Conservation (phyloP, 2,329 filamentous ascomycete species). For the Claviceps citrina region DNA sequence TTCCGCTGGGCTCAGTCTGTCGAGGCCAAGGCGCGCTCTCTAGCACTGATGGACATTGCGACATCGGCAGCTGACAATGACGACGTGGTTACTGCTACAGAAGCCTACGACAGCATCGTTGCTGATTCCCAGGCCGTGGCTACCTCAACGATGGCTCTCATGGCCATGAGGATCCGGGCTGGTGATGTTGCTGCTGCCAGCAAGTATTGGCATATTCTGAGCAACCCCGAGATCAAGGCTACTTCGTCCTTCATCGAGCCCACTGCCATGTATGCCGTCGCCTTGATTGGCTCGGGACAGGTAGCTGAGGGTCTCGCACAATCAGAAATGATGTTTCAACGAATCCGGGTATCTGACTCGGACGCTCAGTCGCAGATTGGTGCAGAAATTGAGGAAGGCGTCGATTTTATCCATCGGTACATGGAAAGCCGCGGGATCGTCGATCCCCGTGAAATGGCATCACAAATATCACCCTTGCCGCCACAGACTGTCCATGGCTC, state of each 20-base stretch:
- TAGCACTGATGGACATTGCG: conserved; percentile 58
- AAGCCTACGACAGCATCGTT: conserved; percentile 47
- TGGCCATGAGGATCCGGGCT: conserved; percentile 72
- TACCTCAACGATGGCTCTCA: conserved; percentile 58
- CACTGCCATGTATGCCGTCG: conserved; percentile 77
- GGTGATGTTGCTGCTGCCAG: conserved; percentile 65
- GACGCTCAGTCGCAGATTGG: conserved; percentile 39
- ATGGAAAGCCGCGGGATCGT: conserved; percentile 40
- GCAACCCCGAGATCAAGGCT: conserved; percentile 42
- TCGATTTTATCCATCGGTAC: conserved; percentile 50
- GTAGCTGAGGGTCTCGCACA: conserved; percentile 67
- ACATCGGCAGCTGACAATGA: conserved; percentile 67
- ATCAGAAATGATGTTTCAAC: conserved; percentile 73
- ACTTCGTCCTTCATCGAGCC: conserved; percentile 64
- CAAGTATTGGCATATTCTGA: conserved; percentile 66
- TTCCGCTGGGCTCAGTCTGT: conserved; percentile 56
- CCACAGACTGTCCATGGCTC: conserved; percentile 29
- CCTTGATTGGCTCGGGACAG: conserved; percentile 72
- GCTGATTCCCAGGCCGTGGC: conserved; percentile 32
- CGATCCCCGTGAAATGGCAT: conserved; percentile 38
- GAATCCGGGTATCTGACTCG: conserved; percentile 52
- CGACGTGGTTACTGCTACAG: conserved; percentile 50
- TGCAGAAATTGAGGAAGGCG: conserved; percentile 76
- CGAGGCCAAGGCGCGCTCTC: conserved; percentile 39
- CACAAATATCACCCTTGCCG: conserved; percentile 28